Conservation (phyloP, 164 flowering plant genomes). For the Annona squamosa region DNA sequence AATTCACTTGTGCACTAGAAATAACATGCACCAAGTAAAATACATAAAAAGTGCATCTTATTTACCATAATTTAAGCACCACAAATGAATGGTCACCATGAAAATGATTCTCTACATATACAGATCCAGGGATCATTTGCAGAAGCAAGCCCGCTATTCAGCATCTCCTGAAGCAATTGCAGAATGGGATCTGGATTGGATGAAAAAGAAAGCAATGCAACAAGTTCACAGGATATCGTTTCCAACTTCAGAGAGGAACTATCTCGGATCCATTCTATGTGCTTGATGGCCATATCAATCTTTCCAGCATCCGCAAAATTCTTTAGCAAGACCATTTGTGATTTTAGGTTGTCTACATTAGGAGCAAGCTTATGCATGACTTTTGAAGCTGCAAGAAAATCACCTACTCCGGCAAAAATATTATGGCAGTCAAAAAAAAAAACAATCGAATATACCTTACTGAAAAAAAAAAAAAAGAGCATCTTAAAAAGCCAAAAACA, state of each 20-base stretch:
- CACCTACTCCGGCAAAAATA: slow-evolving; percentile 36
- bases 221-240: slow-evolving; percentile 40
- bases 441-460: neutral
- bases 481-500: too few relatives aligned
- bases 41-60: too few relatives aligned
- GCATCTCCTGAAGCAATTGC: slow-evolving; percentile 33
- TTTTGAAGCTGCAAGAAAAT: slow-evolving; percentile 39
- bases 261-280: slow-evolving; percentile 39
- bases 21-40: too few relatives aligned
- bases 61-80: too few relatives aligned
- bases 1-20: too few relatives aligned
- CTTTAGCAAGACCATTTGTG: slow-evolving; percentile 55
- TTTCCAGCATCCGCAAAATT: slow-evolving; percentile 54
- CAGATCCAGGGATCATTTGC: slow-evolving; percentile 18
- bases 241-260: slow-evolving; percentile 34
- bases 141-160: slow-evolving; percentile 15
- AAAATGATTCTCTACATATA: slow-evolving; percentile 13
- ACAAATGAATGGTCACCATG: neutral
- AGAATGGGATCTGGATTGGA: slow-evolving; percentile 35
- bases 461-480: too few relatives aligned
- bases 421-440: neutral
- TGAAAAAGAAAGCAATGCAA: slow-evolving; percentile 47
- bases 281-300: slow-evolving; percentile 42
- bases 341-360: slow-evolving; percentile 21
- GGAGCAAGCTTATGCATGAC: slow-evolving; percentile 29